Evolutionary conservation across 345 rosid genomes (phyloP), one percentile per base, ranked within the genome.

Genomic region (Populus nigra): DNA sequence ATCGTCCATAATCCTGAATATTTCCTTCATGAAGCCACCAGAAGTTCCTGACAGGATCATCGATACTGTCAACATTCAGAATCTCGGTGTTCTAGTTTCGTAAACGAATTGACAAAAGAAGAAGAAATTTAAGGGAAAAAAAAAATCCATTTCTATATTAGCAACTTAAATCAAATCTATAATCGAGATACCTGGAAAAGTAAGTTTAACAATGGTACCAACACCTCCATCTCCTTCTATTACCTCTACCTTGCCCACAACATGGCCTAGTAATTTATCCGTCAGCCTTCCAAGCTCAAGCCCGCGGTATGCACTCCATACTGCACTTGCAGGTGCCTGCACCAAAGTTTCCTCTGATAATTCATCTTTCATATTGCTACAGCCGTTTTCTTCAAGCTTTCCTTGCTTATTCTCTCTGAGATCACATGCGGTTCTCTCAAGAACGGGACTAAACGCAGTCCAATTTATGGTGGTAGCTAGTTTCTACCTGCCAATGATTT

Each of bases 141-240:
- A 39, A 43, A 47, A 47, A 47, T 47, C 53, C 53, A 47, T 47
- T 12, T 47, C 53, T 20, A 15, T 47, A 0, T 15, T 5, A 47
- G 18, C 53, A 47, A 1, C 18, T 13, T 47, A 47, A 47, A 47
- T 47, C 18, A 47, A 47, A 47, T 47, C 7, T 15, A 47, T 47
- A 43, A 11, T 43, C 47, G 53, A 47, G 53, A 15, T 47, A 47
- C 53, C 53, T 15, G 82, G 82, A 71, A 71, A 77, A 8, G 82
- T 81, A 23, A 83, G 31, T 55, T 83, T 81, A 5, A 74, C 31
- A 29, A 86, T 57, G 5, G 85, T 86, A 27, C 86, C 86, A 38
- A 86, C 86, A 5, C 85, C 85, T 17, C 86, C 88, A 74, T 86
- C 86, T 8, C 88, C 88, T 74, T 86, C 76, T 15, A 86, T 1